Base-by-base conservation (phyloP, 1,284 basidiomycete genomes). In the Entoloma clypeatum region DNA sequence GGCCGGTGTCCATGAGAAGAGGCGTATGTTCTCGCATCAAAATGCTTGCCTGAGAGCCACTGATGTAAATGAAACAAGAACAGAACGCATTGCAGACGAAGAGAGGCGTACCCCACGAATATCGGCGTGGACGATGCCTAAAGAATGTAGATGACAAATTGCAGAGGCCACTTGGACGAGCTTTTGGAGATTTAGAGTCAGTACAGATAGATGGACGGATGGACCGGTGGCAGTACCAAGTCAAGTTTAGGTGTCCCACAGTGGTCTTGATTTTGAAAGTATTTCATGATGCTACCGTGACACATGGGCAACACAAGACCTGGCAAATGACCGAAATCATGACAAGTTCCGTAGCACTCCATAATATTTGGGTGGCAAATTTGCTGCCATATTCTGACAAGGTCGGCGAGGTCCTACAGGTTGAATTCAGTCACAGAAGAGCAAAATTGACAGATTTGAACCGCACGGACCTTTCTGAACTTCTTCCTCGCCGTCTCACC, bases 11-110 rank as follows among this genome's bases (percentile, higher is more conserved):
- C 36, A 37, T 37, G 13, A 37, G 25, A 25, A 37, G 36, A 10
- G 36, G 36, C 5, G 11, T 28, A 10, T 26, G 24, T 9, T 37
- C 16, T 7, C 16, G 7, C 25, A 37, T 23, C 10, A 37, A 25
- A 28, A 37, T 28, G 16, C 28, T 37, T 4, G 36, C 36, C 36
- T 37, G 17, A n/a, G n/a, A n/a, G n/a, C n/a, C n/a, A n/a, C n/a
- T n/a, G 21, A 37, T 26, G 9, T 17, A 37, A 9, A 18, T 26
- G 23, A 21, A 24, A 5, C 23, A 13, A 13, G 7, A 13, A 9
- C 7, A 16, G 6, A 27, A 9, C 26, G 9, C 26, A 18, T 9
- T 37, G n/a, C 16, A 8, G 8, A 4, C 14, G 14, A 26, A 14
- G 9, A 7, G 17, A 21, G 23, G 6, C 35, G 10, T 26, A 37